phyloP scores from a whole-genome alignment of 257 asterid species.

The Rubia yunnanensis region DNA sequence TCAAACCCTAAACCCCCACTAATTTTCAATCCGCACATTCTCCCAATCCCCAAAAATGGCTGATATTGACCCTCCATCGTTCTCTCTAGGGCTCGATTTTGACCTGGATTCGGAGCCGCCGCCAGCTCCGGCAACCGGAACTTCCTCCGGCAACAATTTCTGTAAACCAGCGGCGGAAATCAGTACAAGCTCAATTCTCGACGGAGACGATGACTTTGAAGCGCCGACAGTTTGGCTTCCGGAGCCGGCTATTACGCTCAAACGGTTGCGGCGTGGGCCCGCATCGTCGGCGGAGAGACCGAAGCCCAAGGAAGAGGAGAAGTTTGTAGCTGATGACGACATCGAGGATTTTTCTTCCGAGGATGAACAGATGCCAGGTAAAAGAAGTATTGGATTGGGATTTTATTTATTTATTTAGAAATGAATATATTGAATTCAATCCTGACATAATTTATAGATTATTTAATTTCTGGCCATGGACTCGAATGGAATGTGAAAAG shows the following conservation, averaged over 20 bases:
- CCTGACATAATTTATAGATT: not conserved
- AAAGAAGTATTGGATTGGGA: not conserved
- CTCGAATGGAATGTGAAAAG: not conserved
- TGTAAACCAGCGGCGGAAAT: slow-evolving; percentile 18
- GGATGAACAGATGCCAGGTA: slow-evolving; percentile 53
- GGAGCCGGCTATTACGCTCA: slow-evolving; percentile 36
- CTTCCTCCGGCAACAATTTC: slow-evolving; percentile 3
- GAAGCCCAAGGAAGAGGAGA: slow-evolving; percentile 7
- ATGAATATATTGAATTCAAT: not conserved
- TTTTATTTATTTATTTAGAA: not conserved
- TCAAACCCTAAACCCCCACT: not conserved
- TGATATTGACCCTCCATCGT: slow-evolving; percentile 60
- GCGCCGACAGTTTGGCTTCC: slow-evolving; percentile 25
- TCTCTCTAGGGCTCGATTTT: slow-evolving; percentile 75
- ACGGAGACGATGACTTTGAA: slow-evolving; percentile 41
- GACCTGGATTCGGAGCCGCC: slow-evolving; percentile 48
- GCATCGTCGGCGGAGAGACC: slow-evolving; percentile 13
- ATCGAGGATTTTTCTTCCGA: slow-evolving; percentile 81
- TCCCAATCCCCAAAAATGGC: slow-evolving; percentile 28
- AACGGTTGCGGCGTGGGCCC: slow-evolving; percentile 65
- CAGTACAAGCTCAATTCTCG: slow-evolving; percentile 15
- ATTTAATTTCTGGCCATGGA: not conserved
- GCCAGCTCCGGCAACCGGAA: slow-evolving; percentile 15
- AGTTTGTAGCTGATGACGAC: slow-evolving; percentile 51
- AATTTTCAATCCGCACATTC: not conserved